A percentile compares a stretch with the other conserved stretches of the same genome.
Evolutionary conservation across 1,284 basidiomycete genomes (phyloP).

Genomic region (Hymenochaete sp.): DNA sequence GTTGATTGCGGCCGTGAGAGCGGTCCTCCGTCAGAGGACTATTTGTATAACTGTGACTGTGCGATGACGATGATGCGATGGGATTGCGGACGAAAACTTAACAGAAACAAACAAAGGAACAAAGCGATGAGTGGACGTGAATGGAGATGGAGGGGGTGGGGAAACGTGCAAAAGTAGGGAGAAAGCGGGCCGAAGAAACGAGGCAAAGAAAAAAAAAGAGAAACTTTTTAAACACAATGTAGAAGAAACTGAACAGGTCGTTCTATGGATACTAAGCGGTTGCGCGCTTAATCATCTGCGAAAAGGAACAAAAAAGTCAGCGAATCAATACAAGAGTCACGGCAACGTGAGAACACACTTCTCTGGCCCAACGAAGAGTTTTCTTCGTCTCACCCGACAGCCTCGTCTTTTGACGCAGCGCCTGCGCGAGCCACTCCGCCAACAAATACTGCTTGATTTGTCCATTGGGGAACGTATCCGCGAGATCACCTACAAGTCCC

Average conservation of each 20-base stretch:
- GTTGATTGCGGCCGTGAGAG: slow-evolving; percentile 15
- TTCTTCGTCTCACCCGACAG: slow-evolving; percentile 65
- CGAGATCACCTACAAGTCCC: slow-evolving; percentile 89
- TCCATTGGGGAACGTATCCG: slow-evolving; percentile 74
- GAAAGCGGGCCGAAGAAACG: neutral
- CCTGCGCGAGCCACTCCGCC: slow-evolving; percentile 73
- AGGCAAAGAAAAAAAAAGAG: slow-evolving; percentile 13
- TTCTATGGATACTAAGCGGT: slow-evolving; percentile 60
- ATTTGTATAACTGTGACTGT: slow-evolving; percentile 18
- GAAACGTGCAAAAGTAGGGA: slow-evolving; percentile 21
- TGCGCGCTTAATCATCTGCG: slow-evolving; percentile 61
- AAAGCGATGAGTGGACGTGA: neutral
- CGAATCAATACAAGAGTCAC: neutral
- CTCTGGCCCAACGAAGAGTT: slow-evolving; percentile 75
- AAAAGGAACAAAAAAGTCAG: slow-evolving; percentile 12
- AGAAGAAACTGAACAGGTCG: no score
- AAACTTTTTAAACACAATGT: no score
- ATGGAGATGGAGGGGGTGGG: slow-evolving; percentile 4
- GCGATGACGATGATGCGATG: slow-evolving; percentile 5
- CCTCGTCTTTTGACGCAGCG: slow-evolving; percentile 65
- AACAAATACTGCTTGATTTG: slow-evolving; percentile 77
- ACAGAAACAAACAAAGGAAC: slow-evolving; percentile 17
- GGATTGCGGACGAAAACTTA: slow-evolving; percentile 3
- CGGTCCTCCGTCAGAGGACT: slow-evolving; percentile 18
- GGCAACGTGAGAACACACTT: slow-evolving; percentile 40